Percentiles rank a stretch among this genome's conserved stretches.
Conservation (phyloP, 208 protist genomes). For the Trypanosomatidae sp. region DNA sequence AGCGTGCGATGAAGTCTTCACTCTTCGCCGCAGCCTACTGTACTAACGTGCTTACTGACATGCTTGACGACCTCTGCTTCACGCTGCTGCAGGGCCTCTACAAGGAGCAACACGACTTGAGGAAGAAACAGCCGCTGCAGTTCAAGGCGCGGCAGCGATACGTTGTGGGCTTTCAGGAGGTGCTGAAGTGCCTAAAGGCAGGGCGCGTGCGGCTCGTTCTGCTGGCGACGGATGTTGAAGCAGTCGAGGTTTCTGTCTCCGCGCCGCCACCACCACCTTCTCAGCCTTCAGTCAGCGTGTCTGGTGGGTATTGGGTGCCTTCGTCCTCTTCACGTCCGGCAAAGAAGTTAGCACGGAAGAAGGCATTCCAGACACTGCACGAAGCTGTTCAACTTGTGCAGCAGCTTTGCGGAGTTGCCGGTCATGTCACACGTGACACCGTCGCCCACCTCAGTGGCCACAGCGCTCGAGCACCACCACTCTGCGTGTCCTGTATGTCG, state of each 20-base stretch:
- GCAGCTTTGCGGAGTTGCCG: slow-evolving; percentile 17
- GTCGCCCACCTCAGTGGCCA: background rate
- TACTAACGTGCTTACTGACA: slow-evolving; percentile 53
- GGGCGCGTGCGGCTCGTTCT: slow-evolving; percentile 54
- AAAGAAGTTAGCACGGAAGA: slow-evolving; percentile 4
- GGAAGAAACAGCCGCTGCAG: slow-evolving; percentile 54
- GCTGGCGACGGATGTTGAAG: slow-evolving; percentile 61
- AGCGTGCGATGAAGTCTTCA: slow-evolving; percentile 10
- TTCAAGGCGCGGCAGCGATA: slow-evolving; percentile 62
- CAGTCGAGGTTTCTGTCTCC: background rate
- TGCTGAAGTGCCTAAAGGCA: slow-evolving; percentile 47
- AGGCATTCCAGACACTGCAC: slow-evolving; percentile 34
- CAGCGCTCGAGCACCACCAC: slow-evolving; percentile 13
- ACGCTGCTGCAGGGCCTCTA: slow-evolving; percentile 61
- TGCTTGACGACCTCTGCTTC: slow-evolving; percentile 65
- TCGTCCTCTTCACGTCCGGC: background rate
- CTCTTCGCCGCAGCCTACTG: slow-evolving; percentile 43
- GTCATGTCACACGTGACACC: background rate
- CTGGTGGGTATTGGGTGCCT: background rate
- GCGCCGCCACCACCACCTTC: background rate
- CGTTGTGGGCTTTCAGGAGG: slow-evolving; percentile 63
- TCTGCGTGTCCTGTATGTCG: slow-evolving; percentile 57
- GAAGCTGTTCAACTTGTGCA: slow-evolving; percentile 34
- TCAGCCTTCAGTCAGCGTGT: background rate
- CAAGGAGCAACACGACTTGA: slow-evolving; percentile 51